Conservation (phyloP, 345 rosid genomes). For the Salix suchowensis region DNA sequence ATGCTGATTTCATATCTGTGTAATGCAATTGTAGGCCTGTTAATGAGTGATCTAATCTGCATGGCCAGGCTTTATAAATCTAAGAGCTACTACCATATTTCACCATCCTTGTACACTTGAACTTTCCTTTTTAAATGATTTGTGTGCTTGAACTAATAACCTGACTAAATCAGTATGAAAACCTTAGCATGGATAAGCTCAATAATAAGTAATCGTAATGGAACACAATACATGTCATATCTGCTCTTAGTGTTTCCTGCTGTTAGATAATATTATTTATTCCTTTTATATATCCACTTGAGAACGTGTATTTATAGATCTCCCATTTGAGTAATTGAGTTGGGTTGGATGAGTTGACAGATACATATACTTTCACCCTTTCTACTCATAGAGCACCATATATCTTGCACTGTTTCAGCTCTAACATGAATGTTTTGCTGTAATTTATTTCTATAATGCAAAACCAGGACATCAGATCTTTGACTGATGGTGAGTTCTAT, state of each 20-base stretch:
- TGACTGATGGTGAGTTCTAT: constrained; percentile 5
- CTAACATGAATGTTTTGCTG: neutral
- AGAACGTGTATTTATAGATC: neutral
- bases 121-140: neutral
- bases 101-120: constrained; percentile 3
- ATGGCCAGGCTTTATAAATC: neutral
- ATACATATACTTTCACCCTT: neutral
- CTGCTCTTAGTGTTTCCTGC: neutral
- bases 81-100: neutral
- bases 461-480: neutral
- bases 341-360: neutral
- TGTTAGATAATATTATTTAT: constrained; percentile 2
- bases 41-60: neutral
- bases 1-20: neutral
- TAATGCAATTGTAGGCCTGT: neutral
- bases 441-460: neutral
- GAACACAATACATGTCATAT: neutral
- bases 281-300: neutral
- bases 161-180: neutral
- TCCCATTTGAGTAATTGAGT: neutral
- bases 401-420: neutral
- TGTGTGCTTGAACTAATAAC: neutral
- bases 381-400: neutral
- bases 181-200: neutral
- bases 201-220: neutral